phyloP scores from a whole-genome alignment of 306 rosid genomes.

The Pterocarpus santalinus region DNA sequence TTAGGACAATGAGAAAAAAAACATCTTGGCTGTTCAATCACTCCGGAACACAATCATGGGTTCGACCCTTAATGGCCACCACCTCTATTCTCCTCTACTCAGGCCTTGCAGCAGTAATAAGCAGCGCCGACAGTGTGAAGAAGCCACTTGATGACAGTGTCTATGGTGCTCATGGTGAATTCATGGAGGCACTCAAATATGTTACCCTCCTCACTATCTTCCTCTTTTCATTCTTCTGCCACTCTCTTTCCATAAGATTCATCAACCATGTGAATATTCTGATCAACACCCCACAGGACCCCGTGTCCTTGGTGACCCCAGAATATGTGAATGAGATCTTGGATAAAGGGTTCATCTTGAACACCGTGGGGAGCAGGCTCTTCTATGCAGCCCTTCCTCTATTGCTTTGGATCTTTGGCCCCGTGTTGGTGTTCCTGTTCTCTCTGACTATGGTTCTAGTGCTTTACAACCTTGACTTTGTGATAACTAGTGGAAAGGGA shows the following conservation, averaged over 20 bases:
- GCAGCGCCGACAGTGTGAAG: constrained; percentile 94
- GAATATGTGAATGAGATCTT: constrained; percentile 69
- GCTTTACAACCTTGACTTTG: constrained; percentile 89
- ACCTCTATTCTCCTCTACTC: constrained; percentile 79
- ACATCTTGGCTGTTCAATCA: constrained; percentile 90
- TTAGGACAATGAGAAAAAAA: constrained; percentile 96
- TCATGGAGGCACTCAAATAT: constrained; percentile 87
- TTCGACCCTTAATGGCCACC: constrained; percentile 91
- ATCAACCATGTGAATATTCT: constrained; percentile 89
- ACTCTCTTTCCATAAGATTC: constrained; percentile 87
- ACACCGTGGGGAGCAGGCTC: constrained; percentile 86
- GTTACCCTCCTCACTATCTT: constrained; percentile 78
- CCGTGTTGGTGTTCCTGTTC: constrained; percentile 82
- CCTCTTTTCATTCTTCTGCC: constrained; percentile 91
- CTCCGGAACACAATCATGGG: constrained; percentile 91
- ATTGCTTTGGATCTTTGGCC: constrained; percentile 94
- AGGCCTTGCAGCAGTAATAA: constrained; percentile 90
- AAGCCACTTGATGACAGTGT: constrained; percentile 83
- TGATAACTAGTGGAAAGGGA: constrained; percentile 46
- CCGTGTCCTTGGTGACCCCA: constrained; percentile 59
- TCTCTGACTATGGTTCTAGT: constrained; percentile 73
- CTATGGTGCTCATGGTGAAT: constrained; percentile 91
- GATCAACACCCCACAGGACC: constrained; percentile 76
- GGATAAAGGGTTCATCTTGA: constrained; percentile 77
- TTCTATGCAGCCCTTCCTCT: constrained; percentile 84